Conservation (phyloP, 73 alveolate genomes). For the Tetrahymena elliotti region DNA sequence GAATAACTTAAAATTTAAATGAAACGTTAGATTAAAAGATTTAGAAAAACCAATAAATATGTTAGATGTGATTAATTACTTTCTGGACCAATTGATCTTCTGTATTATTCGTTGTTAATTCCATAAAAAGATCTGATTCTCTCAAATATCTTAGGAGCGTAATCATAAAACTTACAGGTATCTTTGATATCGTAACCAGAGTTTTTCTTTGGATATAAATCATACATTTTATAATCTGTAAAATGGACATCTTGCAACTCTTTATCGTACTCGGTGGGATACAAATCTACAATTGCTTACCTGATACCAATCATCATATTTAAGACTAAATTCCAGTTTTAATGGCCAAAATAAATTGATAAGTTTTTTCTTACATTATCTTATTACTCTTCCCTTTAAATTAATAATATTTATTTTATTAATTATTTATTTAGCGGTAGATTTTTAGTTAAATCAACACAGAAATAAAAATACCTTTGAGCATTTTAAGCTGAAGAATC, state of each 20-base stretch:
- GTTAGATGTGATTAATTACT: too few species aligned
- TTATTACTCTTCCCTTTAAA: background rate
- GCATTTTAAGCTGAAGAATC: background rate
- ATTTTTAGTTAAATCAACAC: background rate
- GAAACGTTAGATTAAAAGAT: too few species aligned
- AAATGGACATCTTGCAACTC: slow-evolving; percentile 57
- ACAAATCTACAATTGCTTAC: slow-evolving; percentile 72
- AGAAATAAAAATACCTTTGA: background rate
- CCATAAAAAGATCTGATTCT: slow-evolving; percentile 54
- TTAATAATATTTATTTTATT: background rate
- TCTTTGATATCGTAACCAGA: slow-evolving; percentile 32
- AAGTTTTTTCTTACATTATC: slow-evolving; percentile 13
- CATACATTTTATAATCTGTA: slow-evolving; percentile 57
- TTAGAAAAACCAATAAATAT: too few species aligned
- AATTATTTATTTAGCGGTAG: background rate
- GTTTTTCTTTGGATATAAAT: slow-evolving; percentile 63
- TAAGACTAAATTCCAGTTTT: slow-evolving; percentile 73
- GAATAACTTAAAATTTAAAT: too few species aligned
- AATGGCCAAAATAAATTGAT: slow-evolving; percentile 70
- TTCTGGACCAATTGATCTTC: slow-evolving; percentile 64
- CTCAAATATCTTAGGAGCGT: slow-evolving; percentile 67
- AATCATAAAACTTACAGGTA: slow-evolving; percentile 72
- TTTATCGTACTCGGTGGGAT: slow-evolving; percentile 41
- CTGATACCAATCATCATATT: slow-evolving; percentile 88
- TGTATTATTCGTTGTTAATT: slow-evolving; percentile 48